Base-by-base conservation (phyloP, 202 grass and related monocot species). In the Panicum virgatum region DNA sequence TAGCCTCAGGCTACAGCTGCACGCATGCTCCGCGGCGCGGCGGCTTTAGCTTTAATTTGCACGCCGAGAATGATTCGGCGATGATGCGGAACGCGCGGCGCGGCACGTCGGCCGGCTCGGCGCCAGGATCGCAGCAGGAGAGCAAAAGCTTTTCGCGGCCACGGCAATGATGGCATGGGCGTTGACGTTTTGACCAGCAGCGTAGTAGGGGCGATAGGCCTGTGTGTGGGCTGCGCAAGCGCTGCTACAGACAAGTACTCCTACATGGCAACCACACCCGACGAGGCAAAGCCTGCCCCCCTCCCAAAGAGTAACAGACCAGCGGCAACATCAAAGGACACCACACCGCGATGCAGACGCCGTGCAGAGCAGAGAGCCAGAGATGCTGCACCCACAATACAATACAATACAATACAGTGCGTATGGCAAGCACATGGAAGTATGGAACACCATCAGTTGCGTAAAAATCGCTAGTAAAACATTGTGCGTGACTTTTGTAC, bases 251-350 rank as follows among this genome's bases (percentile, higher is more conserved):
- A 1, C 18, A 2, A n/a, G 42, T n/a, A n/a, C n/a, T n/a, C n/a
- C n/a, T 62, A 70, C 85, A 46, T 53, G 80, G 69, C 70, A n/a
- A n/a, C n/a, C 12, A 7, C 64, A 3, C 50, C 66, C 39, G 78
- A 86, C 78, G 78, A 27, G 79, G 73, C 83, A 78, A 77, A 68
- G 73, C 58, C 58, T 85, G 83, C 57, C 56, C 14, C 63, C 23
- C 76, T 27, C 48, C 72, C 22, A 44, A 3, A 52, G 13, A 77
- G 13, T 56, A 46, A 45, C 46, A 69, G 51, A 34, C 32, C 32
- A 18, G 44, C 6, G 42, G 64, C 70, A 34, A 58, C 72, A 72
- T 46, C 82, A 60, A 23, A 40, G 75, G 66, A 56, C 9, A 73
- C 19, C n/a, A n/a, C n/a, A n/a, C n/a, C n/a, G n/a, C n/a, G n/a